Base-by-base conservation (phyloP, 495 filamentous ascomycete species). In the Penicillium cataractarum region DNA sequence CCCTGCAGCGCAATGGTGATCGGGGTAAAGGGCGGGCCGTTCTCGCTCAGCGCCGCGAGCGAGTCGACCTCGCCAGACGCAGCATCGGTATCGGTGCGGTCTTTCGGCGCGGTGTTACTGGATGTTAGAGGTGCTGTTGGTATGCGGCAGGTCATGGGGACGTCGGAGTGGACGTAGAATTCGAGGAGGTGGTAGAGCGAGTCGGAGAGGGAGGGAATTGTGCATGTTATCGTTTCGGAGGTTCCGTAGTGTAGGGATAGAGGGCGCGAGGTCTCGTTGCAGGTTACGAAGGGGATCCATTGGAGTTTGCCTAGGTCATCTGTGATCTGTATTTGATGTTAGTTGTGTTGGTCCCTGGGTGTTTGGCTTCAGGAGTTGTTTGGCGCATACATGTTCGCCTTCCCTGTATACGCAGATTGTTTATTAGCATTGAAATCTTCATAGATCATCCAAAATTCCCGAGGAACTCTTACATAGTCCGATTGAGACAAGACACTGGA, bases 161-260 rank as follows among this genome's bases (percentile, higher is more conserved):
- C 92, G 74, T 99, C 95, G 79, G 89, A 92, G 82, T 98, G 95
- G 68, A 98, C 89, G 85, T 97, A 98, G 84, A 97, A 97, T 78
- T 99, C 95, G 74, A 97, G 87, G 46, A 98, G 89, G 78, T 99
- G 95, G 84, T 95, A 99, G 82, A 97, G 88, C 21, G 89, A 85
- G 77, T 99, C 95, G 70, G 87, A 80, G 69, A 97, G 84, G 70
- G 90, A 83, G 69, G 87, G 78, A 74, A 98, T 90, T 52, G 95
- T 99, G 82, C 95, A 99, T 78, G 92, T 96, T 66, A 96, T 80
- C 65, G 93, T 91, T 80, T 82, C 80, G 42, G 76, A 69, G 66
- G 92, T 76, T 75, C 93, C 92, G 81, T 96, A 99, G 70, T 84
- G 83, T 69, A 99, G 86, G 63, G 92, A 84, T 66, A 98, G 85